Conservation (phyloP, 2,329 filamentous ascomycete genomes). For the Fusarium compactum region DNA sequence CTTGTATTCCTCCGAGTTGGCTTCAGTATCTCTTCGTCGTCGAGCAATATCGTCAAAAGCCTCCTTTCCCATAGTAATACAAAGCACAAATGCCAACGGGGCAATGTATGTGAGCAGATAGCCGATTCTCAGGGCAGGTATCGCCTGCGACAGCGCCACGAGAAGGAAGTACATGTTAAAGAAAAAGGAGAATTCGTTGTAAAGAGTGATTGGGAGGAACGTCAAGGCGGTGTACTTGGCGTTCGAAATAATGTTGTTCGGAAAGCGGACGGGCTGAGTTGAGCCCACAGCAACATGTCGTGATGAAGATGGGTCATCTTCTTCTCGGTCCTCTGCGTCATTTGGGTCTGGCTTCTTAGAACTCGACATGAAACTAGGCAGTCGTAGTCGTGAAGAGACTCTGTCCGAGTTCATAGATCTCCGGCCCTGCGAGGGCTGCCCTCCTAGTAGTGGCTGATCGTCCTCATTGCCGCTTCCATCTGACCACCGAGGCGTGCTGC, state of each 20-base stretch:
- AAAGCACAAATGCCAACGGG: constrained; percentile 89
- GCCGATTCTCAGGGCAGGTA: constrained; percentile 89
- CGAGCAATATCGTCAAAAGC: constrained; percentile 92
- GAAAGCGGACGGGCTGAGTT: constrained; percentile 79
- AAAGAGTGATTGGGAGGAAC: constrained; percentile 92
- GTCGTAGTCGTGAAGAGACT: constrained; percentile 65
- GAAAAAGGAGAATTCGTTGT: constrained; percentile 99
- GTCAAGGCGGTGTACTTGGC: constrained; percentile 97
- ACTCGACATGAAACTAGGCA: constrained; percentile 75
- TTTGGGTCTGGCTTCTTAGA: constrained; percentile 51
- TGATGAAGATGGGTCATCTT: constrained; percentile 76
- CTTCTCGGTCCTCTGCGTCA: constrained; percentile 63
- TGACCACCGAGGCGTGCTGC: constrained; percentile 66
- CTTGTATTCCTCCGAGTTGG: constrained; percentile 90
- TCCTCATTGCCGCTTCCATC: constrained; percentile 76
- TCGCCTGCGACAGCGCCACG: constrained; percentile 92
- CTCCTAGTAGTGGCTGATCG: constrained; percentile 74
- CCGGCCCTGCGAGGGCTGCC: constrained; percentile 46
- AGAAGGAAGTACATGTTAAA: constrained; percentile 99
- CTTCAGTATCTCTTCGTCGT: constrained; percentile 88
- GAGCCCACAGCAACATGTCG: constrained; percentile 82
- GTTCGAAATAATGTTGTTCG: constrained; percentile 92
- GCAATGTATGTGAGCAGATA: constrained; percentile 96
- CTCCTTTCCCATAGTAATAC: constrained; percentile 95
- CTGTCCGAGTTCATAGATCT: constrained; percentile 48